Base-by-base conservation (phyloP, 2,329 filamentous ascomycete genomes). In the Aspergillus sergii region DNA sequence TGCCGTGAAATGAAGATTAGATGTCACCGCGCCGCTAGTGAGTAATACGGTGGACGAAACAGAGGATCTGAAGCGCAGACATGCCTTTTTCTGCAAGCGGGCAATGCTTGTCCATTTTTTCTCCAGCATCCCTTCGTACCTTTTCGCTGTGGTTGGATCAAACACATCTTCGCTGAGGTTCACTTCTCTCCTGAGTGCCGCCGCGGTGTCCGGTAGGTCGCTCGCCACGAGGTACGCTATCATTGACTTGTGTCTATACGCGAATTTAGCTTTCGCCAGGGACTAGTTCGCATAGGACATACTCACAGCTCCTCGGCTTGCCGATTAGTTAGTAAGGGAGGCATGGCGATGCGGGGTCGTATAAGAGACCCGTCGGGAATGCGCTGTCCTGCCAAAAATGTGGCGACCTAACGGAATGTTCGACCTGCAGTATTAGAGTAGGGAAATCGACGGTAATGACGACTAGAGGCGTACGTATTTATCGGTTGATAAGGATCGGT, bases 101-200 rank as follows among this genome's bases (percentile, higher is more conserved):
- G 96, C 93, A 28, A 97, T 90, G 72, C 92, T 95, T n/a, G 94
- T 97, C 94, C 94, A 97, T 83, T 97, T 98, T 86, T 96, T 97
- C 84, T 97, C 94, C 68, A 98, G 80, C 30, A 97, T 80, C 4
- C 91, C 91, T 79, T 96, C 93, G 81, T 97, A 97, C 79, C 96
- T 97, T 83, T 96, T 96, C 16, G 50, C 48, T 58, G 89, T 86
- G 12, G 92, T 96, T 19, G 87, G 85, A 66, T 90, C 83, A 75
- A 96, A 92, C 72, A 95, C 94, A 55, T 81, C 80, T 60, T 86
- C 80, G 43, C 81, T 82, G 68, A 91, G 86, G 57, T 87, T 85
- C 7, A 96, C 84, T 77, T 97, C 93, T 70, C 90, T 84, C 63
- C 92, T 87, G 61, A 97, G 83, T 19, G 89, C 86, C 39, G 87